Evolutionary conservation across 805 yeast genomes (phyloP).

Genomic region (Starmerella roubikii): DNA sequence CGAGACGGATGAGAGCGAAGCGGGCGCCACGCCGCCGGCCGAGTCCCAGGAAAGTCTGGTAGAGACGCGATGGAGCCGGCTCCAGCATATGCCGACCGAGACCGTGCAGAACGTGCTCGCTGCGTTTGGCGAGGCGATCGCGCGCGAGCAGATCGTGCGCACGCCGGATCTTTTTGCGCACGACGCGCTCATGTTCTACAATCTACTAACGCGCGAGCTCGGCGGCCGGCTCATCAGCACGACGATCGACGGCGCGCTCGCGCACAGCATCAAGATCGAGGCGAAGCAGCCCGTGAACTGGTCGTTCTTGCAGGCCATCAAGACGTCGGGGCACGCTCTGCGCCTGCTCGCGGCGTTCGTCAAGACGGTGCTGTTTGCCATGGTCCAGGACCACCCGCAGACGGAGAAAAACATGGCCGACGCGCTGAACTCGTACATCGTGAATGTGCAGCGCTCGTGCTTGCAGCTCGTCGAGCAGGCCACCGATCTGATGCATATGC

Average conservation of each 20-base stretch:
- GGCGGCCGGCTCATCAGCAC: conserved; percentile 64
- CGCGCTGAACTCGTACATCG: conserved; percentile 38
- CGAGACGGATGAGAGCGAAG: conserved; percentile 3
- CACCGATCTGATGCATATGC: conserved; percentile 37
- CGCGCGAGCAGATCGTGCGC: conserved; percentile 49
- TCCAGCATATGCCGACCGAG: conserved; percentile 4
- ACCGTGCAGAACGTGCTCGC: conserved; percentile 47
- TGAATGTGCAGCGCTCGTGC: conserved; percentile 47
- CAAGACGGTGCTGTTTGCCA: conserved; percentile 61
- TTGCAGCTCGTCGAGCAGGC: conserved; percentile 51
- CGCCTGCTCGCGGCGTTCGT: conserved; percentile 57
- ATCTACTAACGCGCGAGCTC: conserved; percentile 50
- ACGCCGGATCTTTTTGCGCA: conserved; percentile 38
- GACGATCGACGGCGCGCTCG: conserved; percentile 53
- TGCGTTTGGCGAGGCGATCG: conserved; percentile 59
- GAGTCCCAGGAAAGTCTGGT: background rate
- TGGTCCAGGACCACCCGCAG: conserved; percentile 42
- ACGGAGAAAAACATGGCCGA: conserved; percentile 46
- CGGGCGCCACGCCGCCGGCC: background rate
- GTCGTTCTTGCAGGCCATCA: conserved; percentile 36
- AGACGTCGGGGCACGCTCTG: conserved; percentile 44
- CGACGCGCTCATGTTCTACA: conserved; percentile 51
- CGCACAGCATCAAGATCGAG: conserved; percentile 26
- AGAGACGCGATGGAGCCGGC: conserved; percentile 1
- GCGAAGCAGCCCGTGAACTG: conserved; percentile 30